Evolutionary conservation across 371 early-diverging fungal species (phyloP).

Genomic region (Nematocida major): DNA sequence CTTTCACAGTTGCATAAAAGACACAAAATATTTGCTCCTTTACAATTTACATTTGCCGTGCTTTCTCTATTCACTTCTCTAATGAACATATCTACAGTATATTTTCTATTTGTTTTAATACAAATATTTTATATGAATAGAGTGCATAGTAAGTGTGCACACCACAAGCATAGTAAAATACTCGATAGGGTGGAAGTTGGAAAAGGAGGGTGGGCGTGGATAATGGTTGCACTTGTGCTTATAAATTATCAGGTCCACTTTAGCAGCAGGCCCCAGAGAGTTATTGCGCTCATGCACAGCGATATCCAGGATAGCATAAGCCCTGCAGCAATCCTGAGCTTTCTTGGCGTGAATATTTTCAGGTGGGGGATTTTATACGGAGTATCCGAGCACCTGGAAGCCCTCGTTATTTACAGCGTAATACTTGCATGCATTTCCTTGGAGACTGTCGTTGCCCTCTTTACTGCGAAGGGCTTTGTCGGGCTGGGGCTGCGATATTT

Average conservation of each 20-base stretch:
- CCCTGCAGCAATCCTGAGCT: background rate
- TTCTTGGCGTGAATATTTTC: background rate
- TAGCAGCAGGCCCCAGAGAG: too few relatives aligned
- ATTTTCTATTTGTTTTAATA: slow-evolving; percentile 2
- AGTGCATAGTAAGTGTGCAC: slow-evolving; percentile 47
- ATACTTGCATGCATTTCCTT: background rate
- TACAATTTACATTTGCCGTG: background rate
- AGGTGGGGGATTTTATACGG: slow-evolving; percentile 9
- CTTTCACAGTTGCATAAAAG: background rate
- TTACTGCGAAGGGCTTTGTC: slow-evolving; percentile 5
- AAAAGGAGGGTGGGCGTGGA: slow-evolving; percentile 20
- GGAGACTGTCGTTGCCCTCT: background rate
- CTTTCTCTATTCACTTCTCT: background rate
- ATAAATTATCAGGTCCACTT: slow-evolving; percentile 14
- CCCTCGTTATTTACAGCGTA: background rate
- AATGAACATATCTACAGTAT: background rate
- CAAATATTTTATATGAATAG: slow-evolving; percentile 38
- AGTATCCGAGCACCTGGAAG: background rate
- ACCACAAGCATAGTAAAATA: background rate
- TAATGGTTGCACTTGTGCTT: background rate
- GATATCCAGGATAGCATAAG: background rate
- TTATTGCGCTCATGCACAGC: background rate
- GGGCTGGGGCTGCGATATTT: slow-evolving; percentile 6
- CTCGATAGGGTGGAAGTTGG: background rate
- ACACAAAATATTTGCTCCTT: slow-evolving; percentile 10